These are phyloP conservation scores for Botrytis byssoidea DNA, from an alignment of 2,329 filamentous ascomycete genomes.

Conservation along the genomic window DNA sequence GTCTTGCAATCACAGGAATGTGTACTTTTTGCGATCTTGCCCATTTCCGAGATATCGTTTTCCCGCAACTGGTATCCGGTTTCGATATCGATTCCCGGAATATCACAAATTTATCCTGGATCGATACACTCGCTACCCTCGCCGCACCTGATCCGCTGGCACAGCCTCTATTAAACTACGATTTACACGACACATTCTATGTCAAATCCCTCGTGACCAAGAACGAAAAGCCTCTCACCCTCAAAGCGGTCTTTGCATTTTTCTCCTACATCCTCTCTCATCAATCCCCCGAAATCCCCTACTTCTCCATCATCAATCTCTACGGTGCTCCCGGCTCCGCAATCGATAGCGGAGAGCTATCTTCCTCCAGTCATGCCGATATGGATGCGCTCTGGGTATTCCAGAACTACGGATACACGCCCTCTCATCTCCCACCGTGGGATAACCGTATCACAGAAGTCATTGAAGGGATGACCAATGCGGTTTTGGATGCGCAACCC, in stretches of 20 bases:
- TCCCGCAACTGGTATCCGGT: conserved; percentile 42
- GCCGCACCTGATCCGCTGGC: conserved; percentile 20
- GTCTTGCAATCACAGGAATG: conserved; percentile 42
- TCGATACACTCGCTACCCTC: conserved; percentile 38
- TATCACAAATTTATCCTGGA: conserved; percentile 36
- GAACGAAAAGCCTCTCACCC: conserved; percentile 20
- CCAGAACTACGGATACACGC: conserved; percentile 29
- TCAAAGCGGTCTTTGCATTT: conserved; percentile 21
- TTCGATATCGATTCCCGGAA: conserved; percentile 35
- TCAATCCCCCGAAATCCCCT: conserved; percentile 23
- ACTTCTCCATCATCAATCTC: conserved; percentile 31
- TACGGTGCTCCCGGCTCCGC: conserved; percentile 28
- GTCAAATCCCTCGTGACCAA: conserved; percentile 19
- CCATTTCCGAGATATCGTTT: conserved; percentile 42
- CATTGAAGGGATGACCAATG: conserved; percentile 28
- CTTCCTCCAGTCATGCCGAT: conserved; percentile 25
- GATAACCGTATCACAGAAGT: conserved; percentile 21
- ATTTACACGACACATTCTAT: conserved; percentile 45
- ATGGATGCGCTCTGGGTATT: conserved; percentile 31
- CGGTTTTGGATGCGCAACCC: conserved; percentile 27
- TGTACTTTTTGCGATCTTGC: conserved; percentile 42
- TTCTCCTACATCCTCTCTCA: conserved; percentile 22
- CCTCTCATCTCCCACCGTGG: conserved; percentile 22
- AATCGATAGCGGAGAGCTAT: conserved; percentile 22
- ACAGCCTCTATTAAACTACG: conserved; percentile 41